Evolutionary conservation across 108 stramenopile genomes (phyloP), one percentile per base, ranked within the genome.

Genomic region (Cyclotella choctawhatcheeana): DNA sequence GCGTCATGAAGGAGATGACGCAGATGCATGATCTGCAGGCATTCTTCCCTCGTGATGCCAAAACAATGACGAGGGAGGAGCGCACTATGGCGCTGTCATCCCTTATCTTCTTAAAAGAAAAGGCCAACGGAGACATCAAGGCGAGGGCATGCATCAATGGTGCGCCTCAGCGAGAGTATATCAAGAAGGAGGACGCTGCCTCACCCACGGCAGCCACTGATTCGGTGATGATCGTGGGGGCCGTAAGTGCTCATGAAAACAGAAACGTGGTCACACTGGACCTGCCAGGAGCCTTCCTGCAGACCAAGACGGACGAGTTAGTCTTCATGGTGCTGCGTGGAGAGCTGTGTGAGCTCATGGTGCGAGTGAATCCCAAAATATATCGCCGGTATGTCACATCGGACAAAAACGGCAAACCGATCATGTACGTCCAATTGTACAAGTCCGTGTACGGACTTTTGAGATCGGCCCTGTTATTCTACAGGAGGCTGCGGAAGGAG

Each of bases 201-300:
- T 64, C 62, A 18, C 44, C 44, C 27, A 51, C 62, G 3, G 62
- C 29, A 4, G 29, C 29, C 26, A 64, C 20, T 6, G 62, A 64
- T 25, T 64, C 44, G 4, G 22, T 64, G 8, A 45, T 64, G 44
- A 27, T 64, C 14, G 8, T 14, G 14, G 22, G 62, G 1, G 44
- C 24, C 6, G 45, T 64, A 25, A 45, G 45, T 20, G 45, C 45
- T 2, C 10, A 45, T 3, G 43, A 64, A 67, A 17, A 50, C 6
- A 14, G 84, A 1, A 71, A 77, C 34, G 79, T 83, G 1, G 81
- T 64, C 24, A 74, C 65, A 2, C 16, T 43, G 52, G 87, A 88
- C 51, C 22, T 88, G 20, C 79, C 82, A 21, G 77, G 73, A 20
- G 79, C 82, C 0, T 88, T 83, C 55, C n/a, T 88, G n/a, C 84